Percentiles rank a stretch among this genome's conserved stretches.
phyloP scores from a whole-genome alignment of 495 filamentous ascomycete genomes.

The Xylaria cubensis region DNA sequence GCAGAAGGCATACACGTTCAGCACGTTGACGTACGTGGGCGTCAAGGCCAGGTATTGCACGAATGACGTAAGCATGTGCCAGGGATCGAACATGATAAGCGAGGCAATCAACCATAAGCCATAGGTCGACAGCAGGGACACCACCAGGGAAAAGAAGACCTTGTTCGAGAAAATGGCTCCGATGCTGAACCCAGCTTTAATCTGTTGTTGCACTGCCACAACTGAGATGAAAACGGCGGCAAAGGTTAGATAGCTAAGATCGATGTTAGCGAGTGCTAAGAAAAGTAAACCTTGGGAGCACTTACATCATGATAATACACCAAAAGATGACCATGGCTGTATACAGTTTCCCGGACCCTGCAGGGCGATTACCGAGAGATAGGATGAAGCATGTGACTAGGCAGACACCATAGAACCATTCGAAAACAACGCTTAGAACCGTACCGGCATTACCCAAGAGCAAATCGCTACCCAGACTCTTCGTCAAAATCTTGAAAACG shows the following conservation, averaged over 20 bases:
- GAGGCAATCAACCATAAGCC: slow-evolving; percentile 91
- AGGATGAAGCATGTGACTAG: slow-evolving; percentile 95
- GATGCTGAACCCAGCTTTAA: slow-evolving; percentile 67
- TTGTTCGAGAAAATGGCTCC: slow-evolving; percentile 80
- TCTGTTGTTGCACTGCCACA: slow-evolving; percentile 74
- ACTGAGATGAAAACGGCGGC: slow-evolving; percentile 96
- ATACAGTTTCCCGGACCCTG: slow-evolving; percentile 90
- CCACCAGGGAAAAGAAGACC: slow-evolving; percentile 91
- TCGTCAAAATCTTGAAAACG: slow-evolving; percentile 96
- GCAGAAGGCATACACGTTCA: slow-evolving; percentile 98
- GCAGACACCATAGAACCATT: slow-evolving; percentile 94
- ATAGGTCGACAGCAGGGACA: slow-evolving; percentile 91
- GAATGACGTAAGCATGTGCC: slow-evolving; percentile 98
- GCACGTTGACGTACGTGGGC: slow-evolving; percentile 93
- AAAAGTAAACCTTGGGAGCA: slow-evolving; percentile 27
- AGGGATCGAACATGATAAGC: slow-evolving; percentile 96
- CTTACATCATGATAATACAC: slow-evolving; percentile 89
- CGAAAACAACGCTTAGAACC: slow-evolving; percentile 86
- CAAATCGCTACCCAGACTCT: slow-evolving; percentile 70
- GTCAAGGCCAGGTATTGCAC: slow-evolving; percentile 96
- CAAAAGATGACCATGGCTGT: slow-evolving; percentile 98
- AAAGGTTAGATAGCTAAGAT: slow-evolving; percentile 81
- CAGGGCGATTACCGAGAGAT: slow-evolving; percentile 93
- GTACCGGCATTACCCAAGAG: slow-evolving; percentile 77
- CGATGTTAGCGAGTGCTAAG: slow-evolving; percentile 30